Conservation (phyloP, 176 grass and related monocot species). For the Themeda triandra region DNA sequence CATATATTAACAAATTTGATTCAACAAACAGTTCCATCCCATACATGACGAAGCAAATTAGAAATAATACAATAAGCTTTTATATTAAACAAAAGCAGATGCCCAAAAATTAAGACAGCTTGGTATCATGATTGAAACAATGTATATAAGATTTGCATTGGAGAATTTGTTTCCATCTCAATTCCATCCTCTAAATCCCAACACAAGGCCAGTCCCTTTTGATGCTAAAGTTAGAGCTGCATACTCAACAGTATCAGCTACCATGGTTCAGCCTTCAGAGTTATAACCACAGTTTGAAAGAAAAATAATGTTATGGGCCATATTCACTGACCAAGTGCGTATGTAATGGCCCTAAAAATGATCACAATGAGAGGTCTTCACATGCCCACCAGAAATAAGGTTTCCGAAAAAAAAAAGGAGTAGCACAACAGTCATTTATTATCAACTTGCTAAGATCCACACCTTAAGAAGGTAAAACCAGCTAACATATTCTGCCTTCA, state of each 20-base stretch:
- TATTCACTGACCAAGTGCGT: neutral
- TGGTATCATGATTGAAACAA: neutral
- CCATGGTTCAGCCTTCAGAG: neutral
- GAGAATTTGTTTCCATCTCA: neutral
- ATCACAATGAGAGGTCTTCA: neutral
- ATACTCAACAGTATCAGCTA: neutral
- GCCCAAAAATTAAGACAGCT: neutral
- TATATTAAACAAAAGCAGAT: neutral
- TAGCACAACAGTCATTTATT: neutral
- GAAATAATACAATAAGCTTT: neutral
- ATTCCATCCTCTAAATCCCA: neutral
- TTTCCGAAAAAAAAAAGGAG: too few relatives aligned
- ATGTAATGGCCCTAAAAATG: neutral
- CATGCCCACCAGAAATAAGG: neutral
- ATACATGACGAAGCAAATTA: neutral
- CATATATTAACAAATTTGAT: constrained; percentile 1
- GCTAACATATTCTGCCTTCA: neutral
- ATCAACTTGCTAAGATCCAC: neutral
- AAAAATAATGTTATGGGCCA: neutral
- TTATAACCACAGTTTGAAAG: neutral
- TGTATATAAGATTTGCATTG: neutral
- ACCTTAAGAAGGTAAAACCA: neutral
- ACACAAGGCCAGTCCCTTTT: neutral
- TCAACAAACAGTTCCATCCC: neutral
- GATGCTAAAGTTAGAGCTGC: neutral